Evolutionary conservation across 345 rosid species (phyloP), one percentile per base, ranked within the genome.

Genomic region (Arabidopsis suecica): DNA sequence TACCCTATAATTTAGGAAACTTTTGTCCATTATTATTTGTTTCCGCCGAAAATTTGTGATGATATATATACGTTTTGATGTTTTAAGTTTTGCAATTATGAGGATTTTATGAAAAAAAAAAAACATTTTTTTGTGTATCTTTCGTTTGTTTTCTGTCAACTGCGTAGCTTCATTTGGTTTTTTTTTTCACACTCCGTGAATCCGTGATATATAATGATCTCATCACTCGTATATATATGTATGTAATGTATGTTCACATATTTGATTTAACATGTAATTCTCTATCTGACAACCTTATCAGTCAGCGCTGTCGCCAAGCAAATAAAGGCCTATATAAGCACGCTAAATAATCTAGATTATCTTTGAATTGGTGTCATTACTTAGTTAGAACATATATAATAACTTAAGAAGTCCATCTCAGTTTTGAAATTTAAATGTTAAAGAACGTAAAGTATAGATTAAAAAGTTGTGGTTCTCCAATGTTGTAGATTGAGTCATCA

Each of bases 11-110:
- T 70, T 62, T 68, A 69, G 80, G 66, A 75, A 60, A 72, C 66
- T 70, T 77, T 70, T 77, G 45, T 76, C 71, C 6, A 76, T 61
- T 69, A 62, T 54, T 62, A 62, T 63, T 69, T 69, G 80, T 69
- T 77, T 64, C 80, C 80, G 75, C 71, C 71, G 75, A 77, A 69
- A 55, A 55, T 48, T 70, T 69, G 60, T 56, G 57, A 76, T 63
- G 14, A 61, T 68, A 34, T 74, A 61, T 68, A 34, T 74, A 58
- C 36, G 61, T 66, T 58, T 6, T 38, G 53, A 48, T 66, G 67
- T 74, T 63, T 47, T 48, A 23, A 12, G 1, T 34, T 53, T 65
- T 69, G 20, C 44, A 6, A 30, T 25, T 72, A 50, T 28, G 25
- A 7, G 6, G 1, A 70, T 48, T 57, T 1, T 40, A 40, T 22